phyloP scores from a whole-genome alignment of 2,329 filamentous ascomycete genomes.

The Aspergillus sp. region DNA sequence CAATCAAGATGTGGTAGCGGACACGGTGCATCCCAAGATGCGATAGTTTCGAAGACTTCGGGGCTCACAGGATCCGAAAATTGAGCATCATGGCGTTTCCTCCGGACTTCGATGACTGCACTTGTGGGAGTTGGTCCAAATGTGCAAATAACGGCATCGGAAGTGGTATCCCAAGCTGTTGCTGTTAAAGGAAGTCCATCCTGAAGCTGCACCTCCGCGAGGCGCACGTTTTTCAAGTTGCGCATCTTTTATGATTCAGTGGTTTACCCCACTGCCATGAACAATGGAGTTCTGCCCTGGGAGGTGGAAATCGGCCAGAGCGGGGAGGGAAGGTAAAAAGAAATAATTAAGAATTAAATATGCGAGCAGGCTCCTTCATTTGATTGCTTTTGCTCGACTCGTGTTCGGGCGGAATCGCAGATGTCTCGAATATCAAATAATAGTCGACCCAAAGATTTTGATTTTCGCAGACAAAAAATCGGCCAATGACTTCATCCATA shows the following conservation, averaged over 20 bases:
- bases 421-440: constrained; percentile 23
- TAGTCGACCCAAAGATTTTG: constrained; percentile 35
- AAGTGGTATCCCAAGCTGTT: constrained; percentile 79
- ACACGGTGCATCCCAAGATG: constrained; percentile 85
- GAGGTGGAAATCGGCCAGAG: background rate
- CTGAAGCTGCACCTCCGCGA: constrained; percentile 63
- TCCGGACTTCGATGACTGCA: constrained; percentile 71
- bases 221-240: constrained; percentile 78
- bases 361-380: background rate
- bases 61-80: constrained; percentile 43
- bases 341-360: background rate
- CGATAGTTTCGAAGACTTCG: constrained; percentile 55
- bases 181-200: constrained; percentile 67
- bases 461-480: constrained; percentile 37
- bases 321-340: constrained; percentile 5
- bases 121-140: constrained; percentile 75
- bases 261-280: constrained; percentile 39
- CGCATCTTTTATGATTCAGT: constrained; percentile 62
- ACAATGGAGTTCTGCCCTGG: constrained; percentile 17
- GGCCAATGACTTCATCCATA: constrained; percentile 47
- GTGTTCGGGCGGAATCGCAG: constrained; percentile 11
- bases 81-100: constrained; percentile 40
- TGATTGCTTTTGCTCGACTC: constrained; percentile 1
- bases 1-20: constrained; percentile 71
- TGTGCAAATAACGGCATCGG: constrained; percentile 75